These are phyloP conservation scores for Diaporthe citri DNA, from an alignment of 2,329 filamentous ascomycete species.

Conservation along the genomic window DNA sequence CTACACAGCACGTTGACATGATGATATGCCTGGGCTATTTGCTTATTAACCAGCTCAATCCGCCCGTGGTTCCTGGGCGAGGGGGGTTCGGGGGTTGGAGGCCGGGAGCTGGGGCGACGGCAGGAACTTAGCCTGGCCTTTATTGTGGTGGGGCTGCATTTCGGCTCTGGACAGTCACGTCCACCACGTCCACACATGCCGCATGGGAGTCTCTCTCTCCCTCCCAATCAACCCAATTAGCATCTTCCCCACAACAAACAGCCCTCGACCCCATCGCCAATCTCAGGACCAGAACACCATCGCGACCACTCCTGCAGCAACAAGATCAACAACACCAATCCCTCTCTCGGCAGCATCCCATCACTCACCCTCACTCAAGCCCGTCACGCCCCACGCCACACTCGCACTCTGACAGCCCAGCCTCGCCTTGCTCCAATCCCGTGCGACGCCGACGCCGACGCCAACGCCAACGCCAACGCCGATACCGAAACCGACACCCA, in stretches of 20 bases:
- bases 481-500: neutral
- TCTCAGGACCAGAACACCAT: conserved; percentile 21
- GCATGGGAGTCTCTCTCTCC: neutral
- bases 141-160: conserved; percentile 7
- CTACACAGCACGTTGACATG: neutral
- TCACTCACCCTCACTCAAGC: neutral
- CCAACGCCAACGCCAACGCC: neutral
- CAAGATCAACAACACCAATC: conserved; percentile 31
- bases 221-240: conserved; percentile 28
- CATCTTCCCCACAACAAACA: conserved; percentile 27
- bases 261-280: conserved; percentile 25
- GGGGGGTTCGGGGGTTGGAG: too few relatives aligned
- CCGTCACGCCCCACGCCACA: neutral
- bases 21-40: neutral
- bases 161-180: conserved; percentile 15
- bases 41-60: neutral
- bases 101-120: conserved; percentile 7
- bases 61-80: too few relatives aligned
- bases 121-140: conserved; percentile 3
- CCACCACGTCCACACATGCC: conserved; percentile 6
- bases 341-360: conserved; percentile 10
- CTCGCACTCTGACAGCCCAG: neutral
- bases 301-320: conserved; percentile 34
- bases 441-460: neutral
- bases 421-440: neutral